Evolutionary conservation across 1,284 basidiomycete species (phyloP), one percentile per base, ranked within the genome.

Genomic region (Puccinia coronata): DNA sequence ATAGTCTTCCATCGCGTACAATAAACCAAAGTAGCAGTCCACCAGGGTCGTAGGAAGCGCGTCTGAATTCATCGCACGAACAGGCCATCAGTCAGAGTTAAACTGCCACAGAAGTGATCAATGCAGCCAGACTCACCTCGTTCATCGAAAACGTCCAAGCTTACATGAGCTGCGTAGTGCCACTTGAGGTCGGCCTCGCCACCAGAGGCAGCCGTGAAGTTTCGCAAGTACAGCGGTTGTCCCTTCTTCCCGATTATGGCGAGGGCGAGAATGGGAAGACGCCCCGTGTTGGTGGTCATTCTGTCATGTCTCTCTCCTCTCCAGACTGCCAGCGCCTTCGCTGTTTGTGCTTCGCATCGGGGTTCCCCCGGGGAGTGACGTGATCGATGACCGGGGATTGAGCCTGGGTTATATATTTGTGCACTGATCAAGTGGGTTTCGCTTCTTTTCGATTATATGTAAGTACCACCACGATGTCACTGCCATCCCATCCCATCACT

Each of bases 61-160:
- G 34, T 80, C 77, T 69, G 34, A 61, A 34, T 47, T 16, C n/a
- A n/a, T n/a, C n/a, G n/a, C n/a, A n/a, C 1, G 43, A 57, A 23
- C 18, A 59, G n/a, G 55, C n/a, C n/a, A n/a, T n/a, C n/a, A n/a
- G n/a, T 47, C 43, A 47, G 43, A 47, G 43, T n/a, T n/a, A n/a
- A n/a, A n/a, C n/a, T n/a, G n/a, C 43, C 43, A 47, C 9, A 8
- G 43, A 14, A 23, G 51, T 23, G 28, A 39, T 61, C 16, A 23
- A 34, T 31, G 11, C 25, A 34, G 28, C 25, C 0, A 53, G 23
- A 57, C 67, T 80, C n/a, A 72, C 77, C 77, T 80, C 79, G 70
- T 43, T 80, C 79, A 43, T 80, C 79, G 23, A 80, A 80, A 9
- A 80, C 70, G 51, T 80, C 79, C 23, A 80, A 65, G 51, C 79